Conservation (phyloP, 257 asterid genomes). For the Capsicum rhomboideum region DNA sequence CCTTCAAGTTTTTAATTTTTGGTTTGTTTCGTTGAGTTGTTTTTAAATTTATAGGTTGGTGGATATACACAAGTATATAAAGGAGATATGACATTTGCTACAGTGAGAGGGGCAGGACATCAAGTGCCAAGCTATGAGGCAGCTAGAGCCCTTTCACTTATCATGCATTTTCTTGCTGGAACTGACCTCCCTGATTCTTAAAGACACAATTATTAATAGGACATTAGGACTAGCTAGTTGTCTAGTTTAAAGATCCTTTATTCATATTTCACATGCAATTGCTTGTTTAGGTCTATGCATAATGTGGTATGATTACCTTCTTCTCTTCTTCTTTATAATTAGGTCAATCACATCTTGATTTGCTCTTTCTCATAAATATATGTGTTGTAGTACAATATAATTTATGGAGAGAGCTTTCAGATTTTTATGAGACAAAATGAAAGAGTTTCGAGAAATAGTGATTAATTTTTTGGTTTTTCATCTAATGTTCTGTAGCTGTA, state of each 20-base stretch:
- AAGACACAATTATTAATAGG: neutral
- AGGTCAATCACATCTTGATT: neutral
- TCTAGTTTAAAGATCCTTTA: neutral
- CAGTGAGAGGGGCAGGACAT: conserved; percentile 82
- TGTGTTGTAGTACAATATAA: too few species aligned
- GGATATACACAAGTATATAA: conserved; percentile 56
- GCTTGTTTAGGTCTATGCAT: neutral
- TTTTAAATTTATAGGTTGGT: conserved; percentile 38
- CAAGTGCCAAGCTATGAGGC: conserved; percentile 78
- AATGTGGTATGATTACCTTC: neutral
- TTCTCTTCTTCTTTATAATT: neutral
- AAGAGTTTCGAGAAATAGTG: neutral
- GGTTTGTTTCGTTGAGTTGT: neutral
- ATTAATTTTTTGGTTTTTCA: too few species aligned
- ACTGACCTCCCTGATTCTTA: conserved; percentile 38
- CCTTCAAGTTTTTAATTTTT: neutral
- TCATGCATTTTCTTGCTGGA: conserved; percentile 47
- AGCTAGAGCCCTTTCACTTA: conserved; percentile 50
- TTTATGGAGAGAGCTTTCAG: neutral
- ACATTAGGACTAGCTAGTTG: neutral
- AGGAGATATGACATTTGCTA: conserved; percentile 52
- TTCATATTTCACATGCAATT: neutral
- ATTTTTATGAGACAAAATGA: neutral
- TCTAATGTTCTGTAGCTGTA: too few species aligned
- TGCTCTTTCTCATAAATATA: neutral